Evolutionary conservation across 192 early-diverging fungal genomes (phyloP).

Genomic region (Phlyctochytrium arcticum): DNA sequence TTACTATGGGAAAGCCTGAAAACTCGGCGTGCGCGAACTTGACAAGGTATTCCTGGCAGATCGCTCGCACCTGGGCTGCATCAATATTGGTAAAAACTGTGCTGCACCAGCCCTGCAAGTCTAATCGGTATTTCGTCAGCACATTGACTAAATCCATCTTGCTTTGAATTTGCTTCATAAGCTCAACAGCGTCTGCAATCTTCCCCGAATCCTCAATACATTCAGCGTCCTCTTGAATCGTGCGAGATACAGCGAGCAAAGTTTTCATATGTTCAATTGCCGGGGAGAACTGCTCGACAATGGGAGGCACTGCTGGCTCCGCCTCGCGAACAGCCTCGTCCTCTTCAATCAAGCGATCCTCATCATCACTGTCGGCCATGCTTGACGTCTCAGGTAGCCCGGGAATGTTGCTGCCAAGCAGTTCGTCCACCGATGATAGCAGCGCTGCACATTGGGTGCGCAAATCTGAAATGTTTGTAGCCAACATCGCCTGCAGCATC

Average conservation of each 20-base stretch:
- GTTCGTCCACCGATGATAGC: too few relatives aligned
- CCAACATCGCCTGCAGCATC: too few relatives aligned
- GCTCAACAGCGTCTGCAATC: neutral
- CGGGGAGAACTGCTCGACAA: too few relatives aligned
- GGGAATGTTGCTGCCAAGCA: too few relatives aligned
- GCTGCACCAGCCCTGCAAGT: constrained; percentile 1
- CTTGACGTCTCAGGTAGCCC: neutral
- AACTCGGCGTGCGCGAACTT: neutral
- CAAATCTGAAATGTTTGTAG: too few relatives aligned
- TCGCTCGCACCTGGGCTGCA: neutral
- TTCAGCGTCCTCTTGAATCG: neutral
- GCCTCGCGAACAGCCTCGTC: neutral
- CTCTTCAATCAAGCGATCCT: neutral
- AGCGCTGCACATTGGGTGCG: too few relatives aligned
- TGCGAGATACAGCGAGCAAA: neutral
- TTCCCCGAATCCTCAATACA: neutral
- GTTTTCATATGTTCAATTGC: neutral
- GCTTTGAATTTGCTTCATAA: too few relatives aligned
- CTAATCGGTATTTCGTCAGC: neutral
- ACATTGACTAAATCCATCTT: neutral
- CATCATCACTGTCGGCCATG: neutral
- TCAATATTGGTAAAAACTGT: neutral
- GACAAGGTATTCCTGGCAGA: neutral
- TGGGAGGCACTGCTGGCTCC: too few relatives aligned
- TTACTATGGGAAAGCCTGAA: neutral